Conservation (phyloP, 192 early-diverging fungal genomes). For the Umbelopsis sp. region DNA sequence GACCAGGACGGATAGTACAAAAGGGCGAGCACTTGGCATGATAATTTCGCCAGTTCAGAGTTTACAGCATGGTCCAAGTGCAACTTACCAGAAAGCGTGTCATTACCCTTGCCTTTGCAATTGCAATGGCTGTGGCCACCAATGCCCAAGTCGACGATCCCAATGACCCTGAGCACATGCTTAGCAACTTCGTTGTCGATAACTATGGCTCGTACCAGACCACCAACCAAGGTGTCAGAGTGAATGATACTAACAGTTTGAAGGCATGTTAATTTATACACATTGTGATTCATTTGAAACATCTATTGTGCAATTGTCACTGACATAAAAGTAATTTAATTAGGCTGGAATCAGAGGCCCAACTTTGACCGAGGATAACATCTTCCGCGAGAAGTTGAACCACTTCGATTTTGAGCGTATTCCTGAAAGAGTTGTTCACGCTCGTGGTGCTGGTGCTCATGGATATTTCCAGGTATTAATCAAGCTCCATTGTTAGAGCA, state of each 20-base stretch:
- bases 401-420: constrained; percentile 33
- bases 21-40: neutral
- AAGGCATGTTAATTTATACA: constrained; percentile 17
- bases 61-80: constrained; percentile 1
- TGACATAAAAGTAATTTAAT: constrained; percentile 3
- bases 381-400: constrained; percentile 32
- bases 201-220: constrained; percentile 23
- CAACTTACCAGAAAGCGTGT: neutral
- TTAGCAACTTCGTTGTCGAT: constrained; percentile 15
- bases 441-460: constrained; percentile 45
- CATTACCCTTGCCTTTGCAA: constrained; percentile 4
- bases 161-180: neutral
- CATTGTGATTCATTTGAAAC: neutral
- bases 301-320: constrained; percentile 3
- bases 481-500: neutral
- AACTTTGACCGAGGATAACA: constrained; percentile 29
- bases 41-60: constrained; percentile 5
- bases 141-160: constrained; percentile 9
- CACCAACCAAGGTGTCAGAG: constrained; percentile 25
- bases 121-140: neutral
- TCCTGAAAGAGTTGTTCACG: constrained; percentile 43
- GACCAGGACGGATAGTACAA: neutral
- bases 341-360: constrained; percentile 28
- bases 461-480: constrained; percentile 38
- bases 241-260: constrained; percentile 33